Percentiles rank a stretch among this genome's conserved stretches.
These are phyloP conservation scores for Tetratostichococcus sp. DNA, from an alignment of 139 green algal species.

Conservation along the genomic window DNA sequence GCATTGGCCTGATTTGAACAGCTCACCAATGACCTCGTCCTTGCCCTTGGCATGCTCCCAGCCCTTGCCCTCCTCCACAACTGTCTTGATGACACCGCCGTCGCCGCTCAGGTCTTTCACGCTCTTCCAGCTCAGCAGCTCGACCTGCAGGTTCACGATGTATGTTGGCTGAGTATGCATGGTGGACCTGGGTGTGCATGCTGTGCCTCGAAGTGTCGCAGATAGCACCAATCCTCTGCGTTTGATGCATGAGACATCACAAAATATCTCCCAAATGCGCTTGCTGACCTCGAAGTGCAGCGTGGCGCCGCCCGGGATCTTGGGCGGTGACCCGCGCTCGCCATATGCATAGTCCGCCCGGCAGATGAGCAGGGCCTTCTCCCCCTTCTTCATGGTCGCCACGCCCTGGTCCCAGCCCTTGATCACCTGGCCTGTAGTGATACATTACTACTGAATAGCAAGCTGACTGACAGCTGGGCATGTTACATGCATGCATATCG, in stretches of 20 bases:
- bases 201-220: too few species aligned
- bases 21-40: conserved; percentile 64
- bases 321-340: conserved; percentile 70
- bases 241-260: too few species aligned
- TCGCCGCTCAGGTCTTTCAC: conserved; percentile 77
- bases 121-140: conserved; percentile 85
- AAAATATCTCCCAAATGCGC: too few species aligned
- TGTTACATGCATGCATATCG: not conserved
- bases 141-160: conserved; percentile 51
- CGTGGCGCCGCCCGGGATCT: conserved; percentile 85
- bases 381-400: conserved; percentile 89
- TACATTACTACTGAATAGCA: not conserved
- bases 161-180: too few species aligned
- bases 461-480: too few species aligned
- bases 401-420: conserved; percentile 95
- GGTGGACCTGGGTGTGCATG: conserved; percentile 16
- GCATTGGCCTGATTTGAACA: too few species aligned
- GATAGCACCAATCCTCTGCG: too few species aligned
- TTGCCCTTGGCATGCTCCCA: conserved; percentile 52
- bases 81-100: conserved; percentile 75
- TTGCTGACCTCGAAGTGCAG: conserved; percentile 93
- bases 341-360: conserved; percentile 90
- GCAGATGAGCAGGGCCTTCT: conserved; percentile 45
- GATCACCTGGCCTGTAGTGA: conserved; percentile 76
- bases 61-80: conserved; percentile 40